phyloP scores from a whole-genome alignment of 768 basidiomycete species.

The Boletus tomentosulus region DNA sequence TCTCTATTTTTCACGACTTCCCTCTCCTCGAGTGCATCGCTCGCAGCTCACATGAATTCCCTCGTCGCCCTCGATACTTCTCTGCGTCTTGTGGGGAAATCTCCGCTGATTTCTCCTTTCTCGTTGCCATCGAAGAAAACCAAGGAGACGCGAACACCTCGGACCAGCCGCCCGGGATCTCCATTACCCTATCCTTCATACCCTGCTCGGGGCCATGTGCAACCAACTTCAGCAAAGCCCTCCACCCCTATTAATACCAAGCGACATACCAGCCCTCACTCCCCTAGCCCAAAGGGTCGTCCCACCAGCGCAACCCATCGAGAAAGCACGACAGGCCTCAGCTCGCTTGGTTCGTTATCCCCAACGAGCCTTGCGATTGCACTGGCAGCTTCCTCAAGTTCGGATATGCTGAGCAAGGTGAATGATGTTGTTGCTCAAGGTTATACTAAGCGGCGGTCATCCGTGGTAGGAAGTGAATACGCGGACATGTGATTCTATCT shows the following conservation, averaged over 20 bases:
- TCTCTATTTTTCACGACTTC: slow-evolving; percentile 49
- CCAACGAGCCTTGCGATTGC: slow-evolving; percentile 21
- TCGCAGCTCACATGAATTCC: slow-evolving; percentile 5
- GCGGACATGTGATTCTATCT: background rate
- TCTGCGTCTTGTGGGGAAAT: background rate
- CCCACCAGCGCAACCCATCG: background rate
- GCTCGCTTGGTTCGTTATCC: slow-evolving; percentile 18
- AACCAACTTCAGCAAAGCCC: background rate
- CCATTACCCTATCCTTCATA: slow-evolving; percentile 25
- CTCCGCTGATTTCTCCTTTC: slow-evolving; percentile 16
- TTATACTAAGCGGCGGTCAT: slow-evolving; percentile 24
- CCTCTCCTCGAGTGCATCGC: slow-evolving; percentile 13
- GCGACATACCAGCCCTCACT: slow-evolving; percentile 2
- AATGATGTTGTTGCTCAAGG: slow-evolving; percentile 36
- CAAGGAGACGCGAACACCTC: slow-evolving; percentile 5
- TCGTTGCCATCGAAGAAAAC: slow-evolving; percentile 14
- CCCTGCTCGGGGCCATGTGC: background rate
- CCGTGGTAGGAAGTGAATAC: background rate
- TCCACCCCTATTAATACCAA: background rate
- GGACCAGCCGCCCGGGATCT: slow-evolving; percentile 6
- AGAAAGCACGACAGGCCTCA: slow-evolving; percentile 6
- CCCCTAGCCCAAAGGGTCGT: slow-evolving; percentile 6
- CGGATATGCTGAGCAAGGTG: slow-evolving; percentile 30
- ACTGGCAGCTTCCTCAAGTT: slow-evolving; percentile 20
- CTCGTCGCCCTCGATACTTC: background rate